Conservation (phyloP, 441 rosid species). For the Raphanus hybrid region DNA sequence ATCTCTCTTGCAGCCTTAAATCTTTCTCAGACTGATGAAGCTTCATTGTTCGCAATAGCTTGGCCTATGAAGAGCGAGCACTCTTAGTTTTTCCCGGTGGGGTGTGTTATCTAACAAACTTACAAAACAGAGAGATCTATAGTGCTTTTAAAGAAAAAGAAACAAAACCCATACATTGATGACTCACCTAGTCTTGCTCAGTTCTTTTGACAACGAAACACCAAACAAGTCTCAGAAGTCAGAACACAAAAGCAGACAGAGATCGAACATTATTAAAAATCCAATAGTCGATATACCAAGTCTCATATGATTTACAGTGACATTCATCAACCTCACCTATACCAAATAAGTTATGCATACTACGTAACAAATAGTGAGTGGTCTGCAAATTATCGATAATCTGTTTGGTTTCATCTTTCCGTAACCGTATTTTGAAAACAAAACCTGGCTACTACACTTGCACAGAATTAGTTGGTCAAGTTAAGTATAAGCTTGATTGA, state of each 20-base stretch:
- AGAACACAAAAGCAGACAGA: neutral
- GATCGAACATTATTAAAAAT: neutral
- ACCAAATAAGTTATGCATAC: neutral
- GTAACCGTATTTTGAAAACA: neutral
- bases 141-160: too few relatives aligned
- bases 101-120: neutral
- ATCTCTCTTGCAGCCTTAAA: constrained; percentile 86
- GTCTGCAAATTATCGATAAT: neutral
- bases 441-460: neutral
- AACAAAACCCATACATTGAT: too few relatives aligned
- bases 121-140: neutral
- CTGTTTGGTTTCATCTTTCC: too few relatives aligned
- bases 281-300: neutral
- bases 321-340: neutral
- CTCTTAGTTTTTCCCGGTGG: constrained; percentile 66
- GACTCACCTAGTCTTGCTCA: too few relatives aligned
- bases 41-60: constrained; percentile 80
- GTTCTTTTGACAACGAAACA: too few relatives aligned
- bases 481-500: neutral
- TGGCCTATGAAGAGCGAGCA: constrained; percentile 58
- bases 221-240: too few relatives aligned
- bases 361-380: neutral
- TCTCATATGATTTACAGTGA: neutral
- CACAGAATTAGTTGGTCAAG: neutral
- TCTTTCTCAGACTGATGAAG: constrained; percentile 76